phyloP scores from a whole-genome alignment of 306 rosid genomes.

The Rubus idaeus region DNA sequence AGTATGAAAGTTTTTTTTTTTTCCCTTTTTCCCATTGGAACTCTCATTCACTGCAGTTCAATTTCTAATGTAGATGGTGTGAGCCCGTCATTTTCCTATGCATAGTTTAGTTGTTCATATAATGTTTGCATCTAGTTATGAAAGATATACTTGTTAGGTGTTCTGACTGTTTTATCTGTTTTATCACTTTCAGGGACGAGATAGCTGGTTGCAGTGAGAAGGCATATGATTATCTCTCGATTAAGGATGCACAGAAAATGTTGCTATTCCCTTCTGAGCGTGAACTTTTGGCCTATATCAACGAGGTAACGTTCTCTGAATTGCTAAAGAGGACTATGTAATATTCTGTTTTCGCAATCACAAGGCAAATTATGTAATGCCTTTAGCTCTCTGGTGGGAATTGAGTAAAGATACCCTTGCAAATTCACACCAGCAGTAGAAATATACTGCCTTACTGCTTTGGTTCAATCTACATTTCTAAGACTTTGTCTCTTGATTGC shows the following conservation, averaged over 20 bases:
- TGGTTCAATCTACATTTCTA: background rate
- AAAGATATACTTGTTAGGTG: slow-evolving; percentile 19
- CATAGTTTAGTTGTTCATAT: background rate
- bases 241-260: slow-evolving; percentile 72
- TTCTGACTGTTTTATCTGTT: slow-evolving; percentile 3
- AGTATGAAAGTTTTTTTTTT: background rate
- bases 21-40: background rate
- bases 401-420: background rate
- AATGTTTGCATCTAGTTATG: background rate
- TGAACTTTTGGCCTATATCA: slow-evolving; percentile 64
- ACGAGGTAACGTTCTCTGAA: slow-evolving; percentile 51
- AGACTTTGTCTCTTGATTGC: slow-evolving; percentile 26
- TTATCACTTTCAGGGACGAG: slow-evolving; percentile 67
- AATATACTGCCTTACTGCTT: background rate
- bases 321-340: background rate
- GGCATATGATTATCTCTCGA: slow-evolving; percentile 84
- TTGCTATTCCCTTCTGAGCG: slow-evolving; percentile 68
- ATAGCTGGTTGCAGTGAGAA: slow-evolving; percentile 98
- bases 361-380: background rate
- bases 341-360: background rate
- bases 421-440: background rate
- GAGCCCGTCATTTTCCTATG: background rate
- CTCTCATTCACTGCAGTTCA: background rate
- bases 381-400: background rate
- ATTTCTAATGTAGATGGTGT: slow-evolving; percentile 1